Evolutionary conservation across 2,329 filamentous ascomycete species (phyloP), one percentile per base, ranked within the genome.

Genomic region (Penicillium sp.): DNA sequence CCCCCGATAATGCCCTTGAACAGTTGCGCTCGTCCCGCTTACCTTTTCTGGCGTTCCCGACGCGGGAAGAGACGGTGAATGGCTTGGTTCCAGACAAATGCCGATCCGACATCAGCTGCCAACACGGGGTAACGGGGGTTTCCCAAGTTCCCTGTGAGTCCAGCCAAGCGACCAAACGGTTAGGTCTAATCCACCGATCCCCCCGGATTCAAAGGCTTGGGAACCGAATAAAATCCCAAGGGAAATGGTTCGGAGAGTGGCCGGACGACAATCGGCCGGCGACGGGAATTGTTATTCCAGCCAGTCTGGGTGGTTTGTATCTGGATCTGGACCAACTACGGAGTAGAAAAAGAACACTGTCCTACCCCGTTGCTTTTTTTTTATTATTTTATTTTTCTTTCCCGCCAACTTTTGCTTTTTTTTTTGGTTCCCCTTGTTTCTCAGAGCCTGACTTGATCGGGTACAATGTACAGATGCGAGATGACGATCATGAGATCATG

Each of bases 31-130:
- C 44, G 40, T 54, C 27, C 47, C 54, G 55, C 52, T 63, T 59
- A 34, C 62, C 59, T 49, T 27, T 59, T 61, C 22, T 49, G 62
- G 62, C 52, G 51, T 62, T 65, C 56, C 62, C 62, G 62, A 56
- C 40, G 49, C 51, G 46, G 36, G 52, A 51, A 56, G 53, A 53
- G 46, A 54, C 52, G 56, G 48, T 57, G 49, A 52, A 51, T 57
- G 54, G 31, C 53, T 59, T 51, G 43, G 49, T 42, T 55, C 52
- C 52, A 53, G 32, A 52, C 57, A 55, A 47, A 55, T 62, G 61
- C 61, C 57, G 61, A 63, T 62, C 61, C 54, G 59, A 50, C 55
- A 60, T 52, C 50, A 59, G 42, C 48, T 52, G 49, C 29, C 36
- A 46, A 46, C 31, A 48, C 18, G 49, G 49, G 36, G 49, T 47